Evolutionary conservation across 345 rosid species (phyloP).

Genomic region (Rhodamnia rubescens): DNA sequence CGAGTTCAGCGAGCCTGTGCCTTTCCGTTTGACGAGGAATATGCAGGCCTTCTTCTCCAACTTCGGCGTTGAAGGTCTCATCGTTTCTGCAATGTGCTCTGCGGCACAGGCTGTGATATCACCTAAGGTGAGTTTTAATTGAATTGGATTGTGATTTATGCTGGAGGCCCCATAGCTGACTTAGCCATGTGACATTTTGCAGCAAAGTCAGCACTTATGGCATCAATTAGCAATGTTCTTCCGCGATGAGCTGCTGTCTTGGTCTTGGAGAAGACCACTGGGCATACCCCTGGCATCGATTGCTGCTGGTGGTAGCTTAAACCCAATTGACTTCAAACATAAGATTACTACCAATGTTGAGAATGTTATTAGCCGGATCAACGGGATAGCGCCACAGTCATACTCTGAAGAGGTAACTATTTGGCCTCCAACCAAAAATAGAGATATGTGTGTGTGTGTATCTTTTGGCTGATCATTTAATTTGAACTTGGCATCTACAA

Average conservation of each 20-base stretch:
- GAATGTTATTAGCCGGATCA: constrained; percentile 58
- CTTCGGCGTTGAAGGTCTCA: constrained; percentile 93
- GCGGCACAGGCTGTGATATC: constrained; percentile 92
- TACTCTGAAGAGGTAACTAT: constrained; percentile 74
- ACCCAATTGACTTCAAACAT: constrained; percentile 60
- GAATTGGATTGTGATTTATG: neutral
- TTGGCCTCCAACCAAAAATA: neutral
- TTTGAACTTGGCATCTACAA: neutral
- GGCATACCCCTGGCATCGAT: constrained; percentile 48
- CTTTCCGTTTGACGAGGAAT: constrained; percentile 96
- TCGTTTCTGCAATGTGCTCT: constrained; percentile 87
- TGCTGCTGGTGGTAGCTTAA: constrained; percentile 55
- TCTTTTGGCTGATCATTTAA: neutral
- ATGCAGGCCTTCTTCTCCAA: constrained; percentile 95
- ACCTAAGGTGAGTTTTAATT: constrained; percentile 47
- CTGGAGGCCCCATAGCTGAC: neutral
- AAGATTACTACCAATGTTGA: constrained; percentile 78
- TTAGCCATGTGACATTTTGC: constrained; percentile 11
- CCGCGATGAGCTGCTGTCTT: constrained; percentile 84
- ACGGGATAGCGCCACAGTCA: constrained; percentile 67
- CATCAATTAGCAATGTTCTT: constrained; percentile 97
- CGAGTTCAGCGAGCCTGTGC: constrained; percentile 86
- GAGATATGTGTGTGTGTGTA: too few species aligned
- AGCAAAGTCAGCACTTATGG: constrained; percentile 89
- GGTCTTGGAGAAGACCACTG: constrained; percentile 95